Base-by-base conservation (phyloP, 2,329 filamentous ascomycete genomes). In the Passalora sequoiae region DNA sequence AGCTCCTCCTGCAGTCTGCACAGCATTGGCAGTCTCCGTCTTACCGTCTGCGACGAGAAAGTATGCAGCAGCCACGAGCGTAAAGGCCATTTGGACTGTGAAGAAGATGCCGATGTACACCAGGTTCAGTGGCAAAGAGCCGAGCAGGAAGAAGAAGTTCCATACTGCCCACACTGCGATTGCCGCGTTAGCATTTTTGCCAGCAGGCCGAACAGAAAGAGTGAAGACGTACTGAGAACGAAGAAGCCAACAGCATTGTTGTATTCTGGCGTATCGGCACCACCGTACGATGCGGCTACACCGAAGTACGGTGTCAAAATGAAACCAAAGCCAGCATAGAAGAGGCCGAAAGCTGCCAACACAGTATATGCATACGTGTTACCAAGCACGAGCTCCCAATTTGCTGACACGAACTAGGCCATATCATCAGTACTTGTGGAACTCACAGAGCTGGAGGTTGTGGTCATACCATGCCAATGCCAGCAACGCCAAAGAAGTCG, bases 261-360 rank as follows among this genome's bases (percentile, higher is more conserved):
- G 44, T 71, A 69, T 50, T 70, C 60, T 1, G 58, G 57, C 0
- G 62, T 65, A 38, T 69, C 57, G n/a, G 59, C 57, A 4, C 59
- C 57, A 6, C 69, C 69, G 47, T 74, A 75, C 1, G 71, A 61
- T 6, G 65, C 64, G 4, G 61, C 53, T 5, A 76, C 65, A 0
- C 71, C 71, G 46, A 75, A 72, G 0, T 64, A 56, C 2, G 72
- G 72, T 0, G 69, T 74, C 4, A 74, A 47, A 15, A 74, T 67
- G 3, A 71, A 68, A 4, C 70, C 72, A 33, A 71, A 75, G 1
- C 71, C 72, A 15, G 65, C 67, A 42, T 75, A 74, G 53, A 75
- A 76, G 12, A 75, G 63, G 69, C 75, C 73, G 46, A 78, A 78
- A 5, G 74, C 74, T 46, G 70, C 72, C 25, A 77, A 68, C 0